phyloP scores from a whole-genome alignment of 108 stramenopile genomes.

The Schizochytrium sp. region DNA sequence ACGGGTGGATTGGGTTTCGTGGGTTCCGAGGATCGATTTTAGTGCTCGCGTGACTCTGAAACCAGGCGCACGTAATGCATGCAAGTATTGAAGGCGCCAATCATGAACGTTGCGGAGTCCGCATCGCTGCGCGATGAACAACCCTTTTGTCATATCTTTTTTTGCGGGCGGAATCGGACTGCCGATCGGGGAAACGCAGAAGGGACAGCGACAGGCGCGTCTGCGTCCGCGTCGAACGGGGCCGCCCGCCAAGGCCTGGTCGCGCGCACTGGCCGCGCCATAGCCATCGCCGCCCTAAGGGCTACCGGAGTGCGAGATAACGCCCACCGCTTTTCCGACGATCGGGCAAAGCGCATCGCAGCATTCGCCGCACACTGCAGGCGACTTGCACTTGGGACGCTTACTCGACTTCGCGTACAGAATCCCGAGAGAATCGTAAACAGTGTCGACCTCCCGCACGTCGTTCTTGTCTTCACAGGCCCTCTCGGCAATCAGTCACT shows the following conservation, averaged over 20 bases:
- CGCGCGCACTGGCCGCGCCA: neutral
- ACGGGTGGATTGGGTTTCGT: too few relatives aligned
- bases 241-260: neutral
- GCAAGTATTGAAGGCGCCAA: too few relatives aligned
- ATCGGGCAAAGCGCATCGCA: neutral
- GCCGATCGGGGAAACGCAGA: too few relatives aligned
- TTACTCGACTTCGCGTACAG: neutral
- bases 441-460: neutral
- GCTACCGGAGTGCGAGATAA: neutral
- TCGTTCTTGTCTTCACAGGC: neutral
- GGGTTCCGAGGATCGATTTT: too few relatives aligned
- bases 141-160: too few relatives aligned
- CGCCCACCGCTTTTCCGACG: neutral
- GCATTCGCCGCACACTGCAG: neutral
- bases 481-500: neutral
- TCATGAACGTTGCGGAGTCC: too few relatives aligned
- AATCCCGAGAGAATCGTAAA: neutral
- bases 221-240: neutral
- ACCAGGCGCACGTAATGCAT: too few relatives aligned
- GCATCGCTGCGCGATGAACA: too few relatives aligned
- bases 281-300: neutral
- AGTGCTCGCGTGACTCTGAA: too few relatives aligned
- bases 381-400: neutral
- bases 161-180: too few relatives aligned
- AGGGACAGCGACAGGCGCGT: neutral